Conservation (phyloP, 1,284 basidiomycete genomes). For the Lignosus rhinocerotis region DNA sequence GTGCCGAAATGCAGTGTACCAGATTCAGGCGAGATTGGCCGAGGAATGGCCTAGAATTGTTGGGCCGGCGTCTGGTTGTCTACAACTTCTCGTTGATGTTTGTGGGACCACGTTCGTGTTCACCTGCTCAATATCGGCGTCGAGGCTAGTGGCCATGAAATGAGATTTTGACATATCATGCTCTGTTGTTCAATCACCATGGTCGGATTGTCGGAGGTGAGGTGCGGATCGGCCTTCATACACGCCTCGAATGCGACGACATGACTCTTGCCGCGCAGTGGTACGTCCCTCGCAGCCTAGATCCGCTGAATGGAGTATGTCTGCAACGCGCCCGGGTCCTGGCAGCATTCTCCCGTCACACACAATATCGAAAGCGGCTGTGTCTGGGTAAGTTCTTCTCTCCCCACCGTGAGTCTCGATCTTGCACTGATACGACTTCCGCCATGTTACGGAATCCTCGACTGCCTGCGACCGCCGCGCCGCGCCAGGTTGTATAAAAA, state of each 20-base stretch:
- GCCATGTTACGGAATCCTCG: conserved; percentile 18
- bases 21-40: conserved; percentile 9
- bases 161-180: not conserved
- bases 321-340: not conserved
- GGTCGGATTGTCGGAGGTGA: not conserved
- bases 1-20: too few species aligned
- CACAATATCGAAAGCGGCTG: conserved; percentile 1
- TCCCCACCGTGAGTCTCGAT: conserved; percentile 17
- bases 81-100: conserved; percentile 2
- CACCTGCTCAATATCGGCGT: not conserved
- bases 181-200: not conserved
- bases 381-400: conserved; percentile 10
- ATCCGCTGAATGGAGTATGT: conserved; percentile 5
- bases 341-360: not conserved
- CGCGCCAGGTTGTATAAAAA: conserved; percentile 12
- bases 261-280: conserved; percentile 2
- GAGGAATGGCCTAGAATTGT: not conserved
- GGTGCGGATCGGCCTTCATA: not conserved
- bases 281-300: conserved; percentile 11
- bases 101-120: conserved; percentile 7
- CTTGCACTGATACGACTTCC: conserved; percentile 16
- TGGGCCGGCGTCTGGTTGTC: not conserved
- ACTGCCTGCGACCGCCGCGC: conserved; percentile 4
- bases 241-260: conserved; percentile 6
- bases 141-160: not conserved